Evolutionary conservation across 2,329 filamentous ascomycete genomes (phyloP).

Genomic region (Aspergillus japonicus): DNA sequence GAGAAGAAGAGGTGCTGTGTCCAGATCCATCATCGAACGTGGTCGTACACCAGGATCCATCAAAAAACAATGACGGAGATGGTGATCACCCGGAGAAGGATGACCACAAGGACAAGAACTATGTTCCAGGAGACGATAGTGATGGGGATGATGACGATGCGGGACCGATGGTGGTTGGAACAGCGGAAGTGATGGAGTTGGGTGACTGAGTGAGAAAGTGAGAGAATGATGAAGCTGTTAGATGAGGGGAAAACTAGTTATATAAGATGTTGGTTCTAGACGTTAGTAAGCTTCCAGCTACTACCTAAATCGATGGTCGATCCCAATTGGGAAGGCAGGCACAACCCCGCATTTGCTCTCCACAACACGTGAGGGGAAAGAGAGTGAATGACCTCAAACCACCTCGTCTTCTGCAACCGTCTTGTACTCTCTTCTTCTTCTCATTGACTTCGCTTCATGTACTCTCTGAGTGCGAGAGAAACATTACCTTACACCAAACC

Average conservation of each 20-base stretch:
- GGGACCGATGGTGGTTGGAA: neutral
- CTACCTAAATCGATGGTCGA: too few relatives aligned
- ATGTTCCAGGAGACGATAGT: neutral
- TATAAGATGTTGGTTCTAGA: conserved; percentile 6
- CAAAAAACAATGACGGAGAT: neutral
- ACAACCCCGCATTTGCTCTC: conserved; percentile 7
- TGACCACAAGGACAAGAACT: neutral
- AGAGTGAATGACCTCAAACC: neutral
- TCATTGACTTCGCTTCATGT: neutral
- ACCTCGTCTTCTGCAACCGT: neutral
- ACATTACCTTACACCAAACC: too few relatives aligned
- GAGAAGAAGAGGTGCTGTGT: neutral
- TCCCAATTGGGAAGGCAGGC: neutral
- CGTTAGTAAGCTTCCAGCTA: too few relatives aligned
- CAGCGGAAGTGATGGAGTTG: neutral
- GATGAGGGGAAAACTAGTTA: neutral
- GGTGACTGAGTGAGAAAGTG: neutral
- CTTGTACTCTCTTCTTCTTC: neutral
- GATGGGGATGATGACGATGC: neutral
- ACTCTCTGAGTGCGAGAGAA: too few relatives aligned
- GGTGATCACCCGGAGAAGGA: neutral
- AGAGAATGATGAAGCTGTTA: neutral
- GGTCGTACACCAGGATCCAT: too few relatives aligned
- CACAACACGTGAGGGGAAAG: conserved; percentile 10
- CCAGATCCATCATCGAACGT: too few relatives aligned